Base-by-base conservation (phyloP, 768 basidiomycete genomes). In the Termitomyces sp. region DNA sequence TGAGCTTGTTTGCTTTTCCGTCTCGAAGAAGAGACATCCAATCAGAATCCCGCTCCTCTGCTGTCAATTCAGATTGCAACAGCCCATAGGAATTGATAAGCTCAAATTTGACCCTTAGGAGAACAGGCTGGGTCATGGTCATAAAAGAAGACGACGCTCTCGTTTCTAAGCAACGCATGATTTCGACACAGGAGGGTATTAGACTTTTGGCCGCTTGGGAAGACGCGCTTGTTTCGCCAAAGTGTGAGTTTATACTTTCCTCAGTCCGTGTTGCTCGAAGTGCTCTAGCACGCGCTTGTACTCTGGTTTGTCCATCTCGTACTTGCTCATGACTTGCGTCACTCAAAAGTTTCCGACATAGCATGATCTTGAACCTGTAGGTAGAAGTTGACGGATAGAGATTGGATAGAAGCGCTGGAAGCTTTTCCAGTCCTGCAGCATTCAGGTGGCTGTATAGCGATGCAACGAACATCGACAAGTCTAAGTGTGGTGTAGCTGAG, bases 281-380 rank as follows among this genome's bases (percentile, higher is more conserved):
- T 34, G 69, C 68, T 56, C 70, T 60, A 25, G 64, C 69, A 20
- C 69, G 70, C 11, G 65, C 65, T 56, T 68, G 68, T 42, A 66
- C 62, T 58, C 65, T 70, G 14, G 67, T 64, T n/a, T 63, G 63
- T 15, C 49, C 65, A 29, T 34, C 58, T 10, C 40, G 56, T 25
- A 29, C 11, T 7, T 57, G 40, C 14, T 29, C 31, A 32, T 56
- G 42, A 48, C 55, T 43, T 29, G 60, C 47, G 55, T 66, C 63
- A 43, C 36, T 54, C 34, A 70, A 61, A 31, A 54, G 71, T 62
- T 75, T 75, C 49, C 76, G 76, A 64, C 81, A 83, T 14, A 82
- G 64, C 0, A 71, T 65, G 5, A 83, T 60, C 68, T 82, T 82
- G 57, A 83, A 83, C 29, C 67, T 68, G 52, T 77, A 71, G 2